These are phyloP conservation scores for Pleurotus sapidus DNA, from an alignment of 768 basidiomycete genomes.

Conservation along the genomic window DNA sequence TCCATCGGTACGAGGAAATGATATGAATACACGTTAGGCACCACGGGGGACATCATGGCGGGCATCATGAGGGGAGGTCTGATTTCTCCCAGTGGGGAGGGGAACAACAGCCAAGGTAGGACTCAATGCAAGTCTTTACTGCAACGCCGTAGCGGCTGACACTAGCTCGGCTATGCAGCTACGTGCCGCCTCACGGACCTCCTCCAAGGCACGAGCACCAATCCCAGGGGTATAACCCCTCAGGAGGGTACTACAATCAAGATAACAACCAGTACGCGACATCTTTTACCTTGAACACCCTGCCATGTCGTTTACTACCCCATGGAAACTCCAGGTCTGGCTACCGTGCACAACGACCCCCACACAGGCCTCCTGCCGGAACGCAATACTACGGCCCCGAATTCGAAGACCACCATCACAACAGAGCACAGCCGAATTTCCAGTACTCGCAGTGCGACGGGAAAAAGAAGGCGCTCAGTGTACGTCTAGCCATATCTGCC, in stretches of 20 bases:
- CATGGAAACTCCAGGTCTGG: too few relatives aligned
- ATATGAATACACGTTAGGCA: too few relatives aligned
- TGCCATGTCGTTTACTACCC: neutral
- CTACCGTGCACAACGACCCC: slow-evolving; percentile 29
- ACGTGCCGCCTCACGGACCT: slow-evolving; percentile 30
- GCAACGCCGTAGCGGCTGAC: too few relatives aligned
- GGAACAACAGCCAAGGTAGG: too few relatives aligned
- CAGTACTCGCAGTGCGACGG: slow-evolving; percentile 90
- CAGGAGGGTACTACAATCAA: slow-evolving; percentile 25
- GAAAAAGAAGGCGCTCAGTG: slow-evolving; percentile 84
- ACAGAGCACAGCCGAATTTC: slow-evolving; percentile 61
- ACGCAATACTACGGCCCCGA: slow-evolving; percentile 66
- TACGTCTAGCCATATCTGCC: slow-evolving; percentile 30
- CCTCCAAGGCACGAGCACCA: slow-evolving; percentile 36
- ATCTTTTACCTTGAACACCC: slow-evolving; percentile 3
- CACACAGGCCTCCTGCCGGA: slow-evolving; percentile 51
- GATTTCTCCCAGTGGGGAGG: too few relatives aligned
- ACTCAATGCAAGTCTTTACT: too few relatives aligned
- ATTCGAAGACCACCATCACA: slow-evolving; percentile 40
- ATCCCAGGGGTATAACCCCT: slow-evolving; percentile 36
- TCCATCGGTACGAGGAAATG: too few relatives aligned
- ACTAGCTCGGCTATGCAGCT: slow-evolving; percentile 16
- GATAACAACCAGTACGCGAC: slow-evolving; percentile 6
- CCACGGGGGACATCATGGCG: too few relatives aligned
- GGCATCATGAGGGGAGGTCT: too few relatives aligned